Evolutionary conservation across 2,329 filamentous ascomycete species (phyloP), one percentile per base, ranked within the genome.

Genomic region (Tolypocladium tundrense): DNA sequence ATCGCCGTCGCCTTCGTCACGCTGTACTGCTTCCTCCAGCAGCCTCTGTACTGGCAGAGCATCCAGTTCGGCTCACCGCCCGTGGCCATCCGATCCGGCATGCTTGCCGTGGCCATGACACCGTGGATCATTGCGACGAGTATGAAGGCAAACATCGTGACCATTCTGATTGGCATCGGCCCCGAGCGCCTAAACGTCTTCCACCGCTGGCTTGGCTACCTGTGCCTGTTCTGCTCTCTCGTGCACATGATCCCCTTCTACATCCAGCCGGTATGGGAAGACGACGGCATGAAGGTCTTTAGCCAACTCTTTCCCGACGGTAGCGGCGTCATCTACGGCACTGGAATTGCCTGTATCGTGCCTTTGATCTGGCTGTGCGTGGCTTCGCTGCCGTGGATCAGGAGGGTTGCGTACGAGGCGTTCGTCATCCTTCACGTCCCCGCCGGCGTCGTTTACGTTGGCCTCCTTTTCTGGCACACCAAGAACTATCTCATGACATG

Each of bases 391-490:
- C 90, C 91, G 1, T 80, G 90, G 55, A 76, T 97, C 24, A 83
- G 93, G 61, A 80, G 87, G 60, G 78, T 84, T 62, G 87, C 90
- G 63, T 97, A 96, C 71, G 93, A 97, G 70, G 72, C 91, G 1
- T 97, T 97, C 67, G 85, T 93, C 21, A 72, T 87, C 37, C 75
- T 96, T 3, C 93, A 97, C 68, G 83, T 92, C 0, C 91, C 93
- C 0, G 87, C 91, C 11, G 87, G 90, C 0, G 82, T 92, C 43
- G 77, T 89, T 16, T 96, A 94, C 67, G 77, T 97, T 8, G 92
- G 81, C 1, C 82, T 96, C 69, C 79, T 97, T 35, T 96, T 97
- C 75, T 97, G 93, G 93, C 93, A 97, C 72, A 94, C 90, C 66
- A 88, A 92, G 72, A 96, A 97, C 72, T 96, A 89, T 64, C 81